Conservation (phyloP, 1,139 yeast genomes). For the Pichia sp. region DNA sequence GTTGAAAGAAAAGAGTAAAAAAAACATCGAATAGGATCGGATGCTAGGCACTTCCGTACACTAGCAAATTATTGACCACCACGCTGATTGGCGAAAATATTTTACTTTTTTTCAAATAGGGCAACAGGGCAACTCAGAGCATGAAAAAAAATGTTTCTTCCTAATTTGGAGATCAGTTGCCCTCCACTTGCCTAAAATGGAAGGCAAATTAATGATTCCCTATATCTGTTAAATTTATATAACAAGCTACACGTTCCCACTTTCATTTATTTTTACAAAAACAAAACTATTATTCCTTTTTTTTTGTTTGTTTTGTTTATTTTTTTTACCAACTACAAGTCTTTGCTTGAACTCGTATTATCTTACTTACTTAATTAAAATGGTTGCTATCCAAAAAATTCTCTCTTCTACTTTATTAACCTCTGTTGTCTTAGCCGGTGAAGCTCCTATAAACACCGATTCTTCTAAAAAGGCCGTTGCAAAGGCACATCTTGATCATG, state of each 20-base stretch:
- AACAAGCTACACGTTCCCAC: background rate
- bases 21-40: too few species aligned
- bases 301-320: background rate
- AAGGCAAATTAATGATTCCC: background rate
- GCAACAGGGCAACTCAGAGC: background rate
- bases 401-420: slow-evolving; percentile 2
- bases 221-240: background rate
- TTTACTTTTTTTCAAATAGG: background rate
- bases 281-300: background rate
- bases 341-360: background rate
- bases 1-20: background rate
- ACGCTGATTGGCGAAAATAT: background rate
- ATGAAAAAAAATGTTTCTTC: background rate
- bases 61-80: background rate
- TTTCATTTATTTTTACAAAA: background rate
- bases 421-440: slow-evolving; percentile 17
- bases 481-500: slow-evolving; percentile 31
- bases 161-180: background rate
- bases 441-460: slow-evolving; percentile 28
- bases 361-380: background rate
- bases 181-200: background rate
- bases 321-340: background rate
- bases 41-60: too few species aligned
- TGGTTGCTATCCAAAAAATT: slow-evolving; percentile 10
- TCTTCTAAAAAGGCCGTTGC: slow-evolving; percentile 26